Evolutionary conservation across 495 filamentous ascomycete species (phyloP), one percentile per base, ranked within the genome.

Genomic region (Xylaria castorea): DNA sequence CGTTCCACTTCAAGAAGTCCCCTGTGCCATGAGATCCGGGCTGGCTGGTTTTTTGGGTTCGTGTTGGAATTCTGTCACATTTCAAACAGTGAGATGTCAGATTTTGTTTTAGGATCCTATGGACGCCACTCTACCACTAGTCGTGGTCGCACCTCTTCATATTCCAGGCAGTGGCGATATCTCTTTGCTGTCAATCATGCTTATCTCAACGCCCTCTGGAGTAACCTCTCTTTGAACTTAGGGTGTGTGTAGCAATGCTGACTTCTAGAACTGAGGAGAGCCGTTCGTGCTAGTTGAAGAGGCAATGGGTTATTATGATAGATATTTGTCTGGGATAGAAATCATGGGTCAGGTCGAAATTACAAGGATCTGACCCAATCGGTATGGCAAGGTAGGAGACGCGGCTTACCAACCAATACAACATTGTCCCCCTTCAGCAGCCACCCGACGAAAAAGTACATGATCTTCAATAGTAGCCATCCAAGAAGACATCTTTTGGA

Each of bases 1-100:
- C 89, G 5, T 90, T 90, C 71, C 78, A 86, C 32, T 86, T 88
- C 75, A 83, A 82, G 58, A 84, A 83, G 27, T 72, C 68, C 55
- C 71, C 75, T n/a, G 44, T 66, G 53, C 73, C 38, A 66, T 76
- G 70, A 73, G 42, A 34, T 32, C 36, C 8, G 50, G 46, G 18
- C 38, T 73, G 51, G 40, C 55, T 53, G 25, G 32, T 70, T 71
- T 75, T 42, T 58, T 72, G 70, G 66, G 42, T 30, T 71, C 60
- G 50, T 64, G 50, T 57, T 64, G 34, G 18, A 55, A 64, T 53
- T 73, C 65, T 73, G 44, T 68, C 71, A 72, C 53, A 62, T 73
- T 62, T 42, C 42, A 51, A 51, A 46, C 69, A 50, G 67, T 73
- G 71, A 73, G 71, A 73, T 44, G 46, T 73, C 71, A 25, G 27